Base-by-base conservation (phyloP, 495 filamentous ascomycete genomes). In the Penicillium malachiteum region DNA sequence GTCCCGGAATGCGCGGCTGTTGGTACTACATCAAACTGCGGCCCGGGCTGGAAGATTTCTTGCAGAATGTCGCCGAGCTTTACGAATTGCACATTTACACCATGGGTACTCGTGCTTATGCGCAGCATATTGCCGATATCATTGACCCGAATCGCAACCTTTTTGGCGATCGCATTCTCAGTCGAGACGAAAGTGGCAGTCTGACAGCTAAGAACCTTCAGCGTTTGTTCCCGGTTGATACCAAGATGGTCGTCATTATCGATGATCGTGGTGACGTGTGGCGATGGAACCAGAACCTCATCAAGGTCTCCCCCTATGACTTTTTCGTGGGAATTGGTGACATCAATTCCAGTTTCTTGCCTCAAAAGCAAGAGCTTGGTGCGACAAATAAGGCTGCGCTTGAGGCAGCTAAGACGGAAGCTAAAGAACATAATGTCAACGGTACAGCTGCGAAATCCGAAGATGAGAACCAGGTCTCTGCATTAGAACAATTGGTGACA, bases 1-100 rank as follows among this genome's bases (percentile, higher is more conserved):
- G 86, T 17, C 88, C 89, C 17, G 80, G 82, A 11, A 84, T 85
- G 55, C 84, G 81, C 37, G 84, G 84, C 7, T 90, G 87, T 63
- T 95, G 87, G 87, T 99, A 99, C 74, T 97, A 96, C 69, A 93
- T 97, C 77, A 99, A 99, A 71, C 85, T 96, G 75, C 91, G 94
- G n/a, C 94, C 94, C 1, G 91, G 92, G 10, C 76, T 97, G 48
- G 80, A 88, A 59, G 80, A 87, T 12, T 99, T 99, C 66, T 74
- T 99, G 54, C 75, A 89, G 54, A 84, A 83, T 16, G 81, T 97
- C 53, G 83, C 91, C 3, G 77, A 87, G 63, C 75, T 95, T 56
- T 99, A 91, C 70, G 94, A 99, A 69, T 74, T 97, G 60, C 94
- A 99, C 61, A 92, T 99, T 64, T 99, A 99, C 75, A 98, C 94